Percentiles rank a stretch among this genome's conserved stretches.
phyloP scores from a whole-genome alignment of 2,329 filamentous ascomycete genomes.

The Colletotrichum ledebouriae region DNA sequence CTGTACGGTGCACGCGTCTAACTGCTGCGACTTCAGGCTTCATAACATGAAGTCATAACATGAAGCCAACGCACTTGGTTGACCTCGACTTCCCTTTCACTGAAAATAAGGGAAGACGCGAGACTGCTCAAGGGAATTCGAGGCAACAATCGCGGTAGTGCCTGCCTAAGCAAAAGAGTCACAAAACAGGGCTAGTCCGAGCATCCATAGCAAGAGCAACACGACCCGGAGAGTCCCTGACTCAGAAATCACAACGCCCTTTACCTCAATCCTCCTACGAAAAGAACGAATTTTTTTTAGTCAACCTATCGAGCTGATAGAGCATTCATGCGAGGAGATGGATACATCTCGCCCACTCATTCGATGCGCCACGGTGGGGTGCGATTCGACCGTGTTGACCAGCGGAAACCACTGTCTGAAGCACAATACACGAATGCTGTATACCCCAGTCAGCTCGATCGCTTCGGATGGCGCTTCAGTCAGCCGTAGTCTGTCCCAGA shows the following conservation, averaged over 20 bases:
- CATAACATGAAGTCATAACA: slow-evolving; percentile 29
- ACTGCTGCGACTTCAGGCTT: slow-evolving; percentile 1
- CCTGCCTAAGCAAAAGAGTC: not conserved
- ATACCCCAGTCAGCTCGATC: too few species aligned
- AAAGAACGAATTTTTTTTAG: not conserved
- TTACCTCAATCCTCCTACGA: too few species aligned
- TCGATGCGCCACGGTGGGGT: slow-evolving; percentile 8
- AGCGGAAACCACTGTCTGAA: not conserved
- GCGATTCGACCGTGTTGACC: slow-evolving; percentile 7
- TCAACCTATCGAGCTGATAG: not conserved
- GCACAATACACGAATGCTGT: slow-evolving; percentile 6
- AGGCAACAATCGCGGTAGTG: not conserved
- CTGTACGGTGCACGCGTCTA: slow-evolving; percentile 10
- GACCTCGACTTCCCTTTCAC: slow-evolving; percentile 4
- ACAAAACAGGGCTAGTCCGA: too few species aligned
- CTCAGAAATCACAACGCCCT: too few species aligned
- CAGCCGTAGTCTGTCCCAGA: not conserved
- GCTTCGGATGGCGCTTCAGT: not conserved
- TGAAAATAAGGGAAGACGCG: not conserved
- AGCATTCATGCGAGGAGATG: slow-evolving; percentile 13
- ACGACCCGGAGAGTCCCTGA: too few species aligned
- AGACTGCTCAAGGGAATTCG: not conserved
- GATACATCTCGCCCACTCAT: not conserved
- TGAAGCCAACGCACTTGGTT: slow-evolving; percentile 12
- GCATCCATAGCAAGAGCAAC: too few species aligned